These are phyloP conservation scores for Penicillium coprophilum DNA, from an alignment of 495 filamentous ascomycete species.

Conservation along the genomic window DNA sequence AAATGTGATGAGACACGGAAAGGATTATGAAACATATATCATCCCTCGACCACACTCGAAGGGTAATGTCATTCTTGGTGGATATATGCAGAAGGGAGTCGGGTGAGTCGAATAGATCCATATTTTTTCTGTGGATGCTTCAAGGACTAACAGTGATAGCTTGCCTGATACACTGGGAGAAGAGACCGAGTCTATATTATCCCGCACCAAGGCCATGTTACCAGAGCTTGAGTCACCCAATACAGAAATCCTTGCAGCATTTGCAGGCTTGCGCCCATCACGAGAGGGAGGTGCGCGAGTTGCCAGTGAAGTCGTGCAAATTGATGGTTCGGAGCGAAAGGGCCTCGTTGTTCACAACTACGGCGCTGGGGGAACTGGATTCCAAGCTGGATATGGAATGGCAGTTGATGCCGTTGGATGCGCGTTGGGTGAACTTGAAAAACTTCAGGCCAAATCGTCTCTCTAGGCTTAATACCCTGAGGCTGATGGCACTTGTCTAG, in stretches of 20 bases:
- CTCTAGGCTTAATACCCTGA: neutral
- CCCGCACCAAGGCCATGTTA: constrained; percentile 23
- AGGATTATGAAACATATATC: constrained; percentile 35
- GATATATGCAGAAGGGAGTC: constrained; percentile 31
- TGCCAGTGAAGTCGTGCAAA: constrained; percentile 16
- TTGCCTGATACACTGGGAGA: constrained; percentile 3
- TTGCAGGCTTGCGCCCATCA: constrained; percentile 31
- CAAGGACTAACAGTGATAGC: neutral
- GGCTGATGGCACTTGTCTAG: neutral
- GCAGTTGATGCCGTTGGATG: constrained; percentile 12
- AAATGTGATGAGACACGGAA: constrained; percentile 37
- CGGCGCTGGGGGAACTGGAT: constrained; percentile 24
- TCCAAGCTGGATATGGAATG: constrained; percentile 29
- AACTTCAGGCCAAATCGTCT: neutral
- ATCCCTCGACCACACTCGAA: constrained; percentile 33
- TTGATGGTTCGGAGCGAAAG: neutral
- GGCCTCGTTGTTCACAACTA: constrained; percentile 38
- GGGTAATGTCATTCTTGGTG: constrained; percentile 31
- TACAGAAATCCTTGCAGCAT: constrained; percentile 21
- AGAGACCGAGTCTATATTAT: constrained; percentile 32
- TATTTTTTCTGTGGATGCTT: neutral
- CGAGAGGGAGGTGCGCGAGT: constrained; percentile 31
- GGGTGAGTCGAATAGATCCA: constrained; percentile 1
- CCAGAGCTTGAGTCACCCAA: constrained; percentile 16
- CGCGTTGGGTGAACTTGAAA: neutral